Percentiles rank a stretch among this genome's conserved stretches.
phyloP scores from a whole-genome alignment of 768 basidiomycete genomes.

The Hericium coralloides region DNA sequence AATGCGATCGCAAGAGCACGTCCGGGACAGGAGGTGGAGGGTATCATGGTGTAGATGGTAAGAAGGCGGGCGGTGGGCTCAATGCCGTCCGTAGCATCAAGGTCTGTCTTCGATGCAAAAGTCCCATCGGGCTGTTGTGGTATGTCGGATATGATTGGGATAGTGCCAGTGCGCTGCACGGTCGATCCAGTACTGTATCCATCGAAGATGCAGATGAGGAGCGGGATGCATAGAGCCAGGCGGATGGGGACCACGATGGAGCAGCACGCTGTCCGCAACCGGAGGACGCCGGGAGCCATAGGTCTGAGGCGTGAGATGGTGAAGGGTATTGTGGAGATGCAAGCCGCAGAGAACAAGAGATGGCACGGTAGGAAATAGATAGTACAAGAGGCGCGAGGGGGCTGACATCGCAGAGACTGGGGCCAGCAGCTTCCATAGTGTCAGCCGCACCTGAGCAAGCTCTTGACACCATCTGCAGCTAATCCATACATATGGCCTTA shows the following conservation, averaged over 20 bases:
- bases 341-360: too few relatives aligned
- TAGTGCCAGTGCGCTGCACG: background rate
- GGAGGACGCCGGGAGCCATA: background rate
- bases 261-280: slow-evolving; percentile 8
- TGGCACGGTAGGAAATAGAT: too few relatives aligned
- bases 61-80: background rate
- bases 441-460: too few relatives aligned
- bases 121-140: background rate
- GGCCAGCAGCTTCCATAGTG: too few relatives aligned
- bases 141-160: background rate
- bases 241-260: slow-evolving; percentile 11
- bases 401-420: too few relatives aligned
- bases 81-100: background rate
- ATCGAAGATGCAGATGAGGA: slow-evolving; percentile 9
- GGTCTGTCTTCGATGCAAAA: background rate
- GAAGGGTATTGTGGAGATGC: too few relatives aligned
- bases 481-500: too few relatives aligned
- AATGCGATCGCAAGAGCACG: slow-evolving; percentile 7
- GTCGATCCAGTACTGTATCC: slow-evolving; percentile 5
- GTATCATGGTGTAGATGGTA: background rate
- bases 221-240: slow-evolving; percentile 11
- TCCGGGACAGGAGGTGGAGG: slow-evolving; percentile 4
- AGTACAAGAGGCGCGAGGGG: too few relatives aligned
- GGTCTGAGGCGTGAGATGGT: too few relatives aligned
- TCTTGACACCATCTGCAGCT: too few relatives aligned